Evolutionary conservation across 2,329 filamentous ascomycete genomes (phyloP).

Genomic region (Fusarium sp.): DNA sequence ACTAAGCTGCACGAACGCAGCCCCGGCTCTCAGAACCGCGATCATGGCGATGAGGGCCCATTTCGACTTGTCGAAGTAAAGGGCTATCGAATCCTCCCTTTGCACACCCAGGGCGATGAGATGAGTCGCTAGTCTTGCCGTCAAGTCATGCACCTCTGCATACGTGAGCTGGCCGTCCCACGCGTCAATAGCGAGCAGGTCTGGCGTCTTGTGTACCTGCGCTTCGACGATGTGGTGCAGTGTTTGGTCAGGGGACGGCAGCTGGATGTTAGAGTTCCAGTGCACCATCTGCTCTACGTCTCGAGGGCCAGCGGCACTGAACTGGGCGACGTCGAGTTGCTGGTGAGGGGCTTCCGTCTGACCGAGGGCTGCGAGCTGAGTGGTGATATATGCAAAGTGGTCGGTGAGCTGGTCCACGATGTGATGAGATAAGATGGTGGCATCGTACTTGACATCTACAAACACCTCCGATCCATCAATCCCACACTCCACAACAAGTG

Average conservation of each 20-base stretch:
- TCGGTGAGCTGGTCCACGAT: constrained; percentile 9
- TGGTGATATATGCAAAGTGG: constrained; percentile 9
- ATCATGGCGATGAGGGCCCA: constrained; percentile 31
- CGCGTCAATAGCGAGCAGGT: constrained; percentile 22
- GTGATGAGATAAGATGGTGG: constrained; percentile 9
- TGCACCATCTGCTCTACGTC: constrained; percentile 4
- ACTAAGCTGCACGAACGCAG: constrained; percentile 18
- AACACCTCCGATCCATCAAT: constrained; percentile 60
- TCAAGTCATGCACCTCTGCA: constrained; percentile 28
- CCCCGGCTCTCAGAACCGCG: constrained; percentile 27
- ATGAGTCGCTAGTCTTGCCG: constrained; percentile 27
- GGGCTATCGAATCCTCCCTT: constrained; percentile 12
- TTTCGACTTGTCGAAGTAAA: constrained; percentile 33
- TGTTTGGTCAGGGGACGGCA: constrained; percentile 1
- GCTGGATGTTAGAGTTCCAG: constrained; percentile 5
- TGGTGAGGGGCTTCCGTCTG: neutral
- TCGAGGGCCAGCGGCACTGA: constrained; percentile 5
- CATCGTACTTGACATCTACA: constrained; percentile 58
- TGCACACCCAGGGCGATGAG: constrained; percentile 21
- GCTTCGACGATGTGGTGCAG: neutral
- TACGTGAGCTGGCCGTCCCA: constrained; percentile 35
- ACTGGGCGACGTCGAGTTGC: constrained; percentile 7
- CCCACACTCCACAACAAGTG: constrained; percentile 37
- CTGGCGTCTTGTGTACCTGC: constrained; percentile 8
- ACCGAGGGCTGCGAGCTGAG: constrained; percentile 5